A percentile compares a stretch with the other conserved stretches of the same genome.
phyloP scores from a whole-genome alignment of 1,139 yeast genomes.

The Eremothecium coryli region DNA sequence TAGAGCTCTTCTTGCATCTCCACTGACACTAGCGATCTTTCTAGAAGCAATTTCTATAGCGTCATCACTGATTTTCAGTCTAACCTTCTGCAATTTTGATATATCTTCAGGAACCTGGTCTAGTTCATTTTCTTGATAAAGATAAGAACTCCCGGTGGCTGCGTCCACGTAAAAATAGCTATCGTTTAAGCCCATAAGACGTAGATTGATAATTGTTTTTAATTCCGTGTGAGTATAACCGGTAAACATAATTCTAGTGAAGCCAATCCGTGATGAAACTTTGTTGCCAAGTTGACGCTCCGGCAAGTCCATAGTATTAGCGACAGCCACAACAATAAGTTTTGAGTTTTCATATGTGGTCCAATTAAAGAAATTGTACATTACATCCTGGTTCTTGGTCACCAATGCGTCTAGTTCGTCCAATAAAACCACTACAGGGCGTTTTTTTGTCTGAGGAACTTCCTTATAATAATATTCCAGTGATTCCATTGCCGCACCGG shows the following conservation, averaged over 20 bases:
- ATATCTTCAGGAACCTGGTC: constrained; percentile 13
- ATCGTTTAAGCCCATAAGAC: constrained; percentile 50
- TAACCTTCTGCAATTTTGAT: constrained; percentile 24
- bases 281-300: constrained; percentile 82
- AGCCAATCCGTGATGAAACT: constrained; percentile 83
- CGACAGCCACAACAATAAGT: constrained; percentile 82
- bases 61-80: constrained; percentile 49
- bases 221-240: constrained; percentile 82
- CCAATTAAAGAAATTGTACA: constrained; percentile 97
- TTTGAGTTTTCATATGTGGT: constrained; percentile 76
- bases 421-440: constrained; percentile 62
- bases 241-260: constrained; percentile 75
- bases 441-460: constrained; percentile 28
- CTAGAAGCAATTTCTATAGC: constrained; percentile 90
- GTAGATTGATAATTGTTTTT: constrained; percentile 59
- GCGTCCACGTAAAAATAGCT: constrained; percentile 28
- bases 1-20: constrained; percentile 92
- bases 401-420: constrained; percentile 93
- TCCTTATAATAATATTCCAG: constrained; percentile 45
- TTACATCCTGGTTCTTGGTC: constrained; percentile 73
- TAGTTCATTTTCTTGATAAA: constrained; percentile 10
- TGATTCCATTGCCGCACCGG: constrained; percentile 53
- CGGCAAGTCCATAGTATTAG: constrained; percentile 96
- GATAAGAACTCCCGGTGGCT: constrained; percentile 28
- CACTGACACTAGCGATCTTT: constrained; percentile 92